Percentiles rank a stretch among this genome's conserved stretches.
phyloP scores from a whole-genome alignment of 1,139 yeast species.

The Saccharomyces hybrid region DNA sequence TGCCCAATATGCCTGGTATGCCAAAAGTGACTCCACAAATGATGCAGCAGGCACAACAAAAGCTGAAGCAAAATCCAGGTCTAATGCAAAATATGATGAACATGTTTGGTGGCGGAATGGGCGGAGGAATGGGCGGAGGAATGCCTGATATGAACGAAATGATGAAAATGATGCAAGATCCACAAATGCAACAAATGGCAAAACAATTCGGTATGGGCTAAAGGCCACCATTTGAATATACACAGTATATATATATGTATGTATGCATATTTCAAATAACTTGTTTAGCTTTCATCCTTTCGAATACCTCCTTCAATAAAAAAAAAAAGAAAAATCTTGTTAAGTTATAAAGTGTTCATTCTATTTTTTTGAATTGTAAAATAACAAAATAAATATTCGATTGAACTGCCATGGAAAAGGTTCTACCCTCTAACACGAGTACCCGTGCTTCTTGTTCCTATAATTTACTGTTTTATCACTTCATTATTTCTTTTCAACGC shows the following conservation, averaged over 20 bases:
- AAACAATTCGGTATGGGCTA: slow-evolving; percentile 47
- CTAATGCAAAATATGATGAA: slow-evolving; percentile 53
- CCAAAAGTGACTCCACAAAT: slow-evolving; percentile 32
- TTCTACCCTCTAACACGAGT: not conserved
- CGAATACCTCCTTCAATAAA: not conserved
- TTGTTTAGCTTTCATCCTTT: slow-evolving; percentile 2
- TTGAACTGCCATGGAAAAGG: not conserved
- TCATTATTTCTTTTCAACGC: slow-evolving; percentile 29
- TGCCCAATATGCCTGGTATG: slow-evolving; percentile 35
- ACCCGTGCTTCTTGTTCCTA: not conserved
- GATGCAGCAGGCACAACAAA: slow-evolving; percentile 43
- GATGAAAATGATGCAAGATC: slow-evolving; percentile 61
- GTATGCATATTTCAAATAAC: not conserved
- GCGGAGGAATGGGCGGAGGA: slow-evolving; percentile 39
- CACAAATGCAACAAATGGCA: slow-evolving; percentile 75
- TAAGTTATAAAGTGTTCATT: not conserved
- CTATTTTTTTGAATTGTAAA: not conserved
- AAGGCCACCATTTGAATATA: not conserved
- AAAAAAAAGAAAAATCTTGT: not conserved
- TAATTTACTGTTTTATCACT: slow-evolving; percentile 10
- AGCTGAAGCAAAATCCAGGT: slow-evolving; percentile 57
- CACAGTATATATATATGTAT: not conserved
- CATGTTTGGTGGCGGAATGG: slow-evolving; percentile 44
- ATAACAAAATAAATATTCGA: not conserved
- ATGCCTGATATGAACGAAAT: slow-evolving; percentile 44